Percentiles rank a stretch among this genome's conserved stretches.
phyloP scores from a whole-genome alignment of 768 basidiomycete genomes.

The Chalciporus pseudorubinellus region DNA sequence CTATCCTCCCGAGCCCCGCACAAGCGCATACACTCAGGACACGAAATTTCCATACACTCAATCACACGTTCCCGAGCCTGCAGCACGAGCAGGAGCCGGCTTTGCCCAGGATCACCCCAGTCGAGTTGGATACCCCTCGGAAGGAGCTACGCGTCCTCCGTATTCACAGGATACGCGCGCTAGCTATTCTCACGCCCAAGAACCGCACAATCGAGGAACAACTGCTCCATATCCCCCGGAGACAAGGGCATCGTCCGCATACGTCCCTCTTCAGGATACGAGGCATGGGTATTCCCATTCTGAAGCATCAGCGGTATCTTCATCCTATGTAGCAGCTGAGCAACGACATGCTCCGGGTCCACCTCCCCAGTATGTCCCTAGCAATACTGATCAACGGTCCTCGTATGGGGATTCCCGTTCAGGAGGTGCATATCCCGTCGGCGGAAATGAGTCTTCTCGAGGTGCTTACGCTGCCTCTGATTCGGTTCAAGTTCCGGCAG shows the following conservation, averaged over 20 bases:
- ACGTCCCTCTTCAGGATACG: conserved; percentile 19
- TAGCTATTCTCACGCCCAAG: conserved; percentile 16
- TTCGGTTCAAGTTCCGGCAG: conserved; percentile 9
- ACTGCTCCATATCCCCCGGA: conserved; percentile 13
- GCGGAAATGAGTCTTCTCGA: conserved; percentile 11
- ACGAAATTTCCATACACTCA: conserved; percentile 23
- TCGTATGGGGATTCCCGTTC: conserved; percentile 25
- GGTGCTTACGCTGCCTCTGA: conserved; percentile 17
- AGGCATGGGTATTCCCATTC: conserved; percentile 20
- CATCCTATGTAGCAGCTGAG: conserved; percentile 19
- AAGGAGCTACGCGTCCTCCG: conserved; percentile 14
- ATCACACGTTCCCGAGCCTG: conserved; percentile 15
- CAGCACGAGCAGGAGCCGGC: conserved; percentile 10
- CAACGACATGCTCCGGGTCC: conserved; percentile 17
- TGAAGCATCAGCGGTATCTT: conserved; percentile 9
- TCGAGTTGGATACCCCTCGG: conserved; percentile 15
- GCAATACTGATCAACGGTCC: conserved; percentile 15
- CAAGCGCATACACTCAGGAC: conserved; percentile 23
- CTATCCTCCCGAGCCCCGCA: conserved; percentile 18
- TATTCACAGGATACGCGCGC: conserved; percentile 19
- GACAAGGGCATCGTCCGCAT: conserved; percentile 20
- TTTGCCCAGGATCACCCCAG: conserved; percentile 17
- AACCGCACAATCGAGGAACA: conserved; percentile 16
- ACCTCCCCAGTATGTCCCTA: conserved; percentile 15
- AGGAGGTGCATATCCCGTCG: conserved; percentile 12